Evolutionary conservation across 495 filamentous ascomycete species (phyloP), one percentile per base, ranked within the genome.

Genomic region (Daldinia grandis): DNA sequence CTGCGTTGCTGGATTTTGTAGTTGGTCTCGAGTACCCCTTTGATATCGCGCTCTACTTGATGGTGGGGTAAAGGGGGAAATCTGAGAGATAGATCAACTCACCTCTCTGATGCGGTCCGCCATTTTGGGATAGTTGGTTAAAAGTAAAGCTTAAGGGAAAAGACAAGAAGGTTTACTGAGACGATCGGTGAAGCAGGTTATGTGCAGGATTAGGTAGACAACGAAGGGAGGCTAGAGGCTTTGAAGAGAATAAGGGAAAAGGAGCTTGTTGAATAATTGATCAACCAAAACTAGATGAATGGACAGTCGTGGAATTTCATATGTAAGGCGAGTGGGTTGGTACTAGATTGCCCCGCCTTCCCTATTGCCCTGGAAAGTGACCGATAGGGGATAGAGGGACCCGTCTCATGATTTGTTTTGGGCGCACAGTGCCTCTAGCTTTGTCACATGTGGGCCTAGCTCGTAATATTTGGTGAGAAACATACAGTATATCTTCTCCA

Each of bases 91-190:
- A 77, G 27, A 61, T 58, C 65, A 64, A 84, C 90, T 84, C 76
- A 95, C 93, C 86, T 93, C 87, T 88, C 91, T 93, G 81, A 96
- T 94, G 74, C 84, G 86, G 79, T 91, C 89, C 89, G 91, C 91
- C 72, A 71, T 80, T 30, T 72, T 68, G 62, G 58, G 31, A 58
- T 49, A 28, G 54, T 55, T 47, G 31, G 15, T 63, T 64, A 51
- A n/a, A 47, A 27, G 55, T n/a, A 42, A 53, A 42, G n/a, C 28
- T 35, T 56, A n/a, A 59, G 59, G 59, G 42, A 10, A 42, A 44
- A 66, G 58, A 62, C 56, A 53, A 58, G 51, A 58, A 74, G 59
- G 56, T 49, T 64, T 62, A 64, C 24, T 21, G 51, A 5, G 59
- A 61, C 42, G 44, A 33, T 60, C 58, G 66, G 31, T 57, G 69